A percentile compares a stretch with the other conserved stretches of the same genome.
Evolutionary conservation across 495 filamentous ascomycete species (phyloP).

Genomic region (Aspergillus cavernicola): DNA sequence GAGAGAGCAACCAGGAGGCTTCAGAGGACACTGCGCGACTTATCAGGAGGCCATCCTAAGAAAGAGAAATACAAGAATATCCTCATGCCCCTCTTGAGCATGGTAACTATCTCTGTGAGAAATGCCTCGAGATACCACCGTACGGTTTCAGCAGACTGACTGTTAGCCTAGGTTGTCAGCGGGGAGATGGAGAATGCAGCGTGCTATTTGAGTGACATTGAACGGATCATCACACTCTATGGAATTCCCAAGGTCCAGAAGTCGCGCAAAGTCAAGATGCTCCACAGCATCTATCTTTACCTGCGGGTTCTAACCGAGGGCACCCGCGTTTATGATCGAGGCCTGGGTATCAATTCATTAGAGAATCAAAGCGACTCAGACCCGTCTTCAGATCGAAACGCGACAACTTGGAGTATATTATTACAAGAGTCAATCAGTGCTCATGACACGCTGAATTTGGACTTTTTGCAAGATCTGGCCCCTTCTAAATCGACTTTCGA

Average conservation of each 20-base stretch:
- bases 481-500: slow-evolving; percentile 9
- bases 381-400: neutral
- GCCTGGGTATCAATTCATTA: neutral
- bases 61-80: slow-evolving; percentile 12
- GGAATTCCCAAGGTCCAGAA: slow-evolving; percentile 6
- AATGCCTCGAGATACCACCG: no score
- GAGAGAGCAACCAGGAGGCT: slow-evolving; percentile 2
- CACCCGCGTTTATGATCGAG: neutral
- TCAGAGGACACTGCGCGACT: neutral
- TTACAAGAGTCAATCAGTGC: neutral
- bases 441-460: neutral
- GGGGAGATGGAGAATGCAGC: slow-evolving; percentile 9
- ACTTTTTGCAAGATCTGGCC: slow-evolving; percentile 5
- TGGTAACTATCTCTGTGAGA: slow-evolving; percentile 9
- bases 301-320: slow-evolving; percentile 15
- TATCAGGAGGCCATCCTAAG: neutral
- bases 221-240: slow-evolving; percentile 4
- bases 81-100: slow-evolving; percentile 12
- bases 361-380: neutral
- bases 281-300: slow-evolving; percentile 17
- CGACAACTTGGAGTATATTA: neutral
- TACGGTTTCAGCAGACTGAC: neutral
- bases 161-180: neutral
- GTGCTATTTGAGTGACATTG: slow-evolving; percentile 9
- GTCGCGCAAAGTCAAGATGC: slow-evolving; percentile 19